phyloP scores from a whole-genome alignment of 2,329 filamentous ascomycete genomes.

The Claviceps sp. region DNA sequence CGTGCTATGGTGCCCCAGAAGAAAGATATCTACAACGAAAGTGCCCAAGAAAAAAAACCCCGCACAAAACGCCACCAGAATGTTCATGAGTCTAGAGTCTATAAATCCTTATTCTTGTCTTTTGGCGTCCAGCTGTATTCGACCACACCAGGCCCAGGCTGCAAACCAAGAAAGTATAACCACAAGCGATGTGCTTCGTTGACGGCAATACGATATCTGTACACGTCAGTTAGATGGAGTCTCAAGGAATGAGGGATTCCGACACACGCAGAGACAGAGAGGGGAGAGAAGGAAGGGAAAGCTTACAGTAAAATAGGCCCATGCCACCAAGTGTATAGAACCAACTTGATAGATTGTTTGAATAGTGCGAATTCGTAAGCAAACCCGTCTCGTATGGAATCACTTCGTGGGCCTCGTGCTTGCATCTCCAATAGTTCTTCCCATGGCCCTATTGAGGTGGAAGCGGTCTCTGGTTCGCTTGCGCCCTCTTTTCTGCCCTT shows the following conservation, averaged over 20 bases:
- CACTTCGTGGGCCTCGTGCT: slow-evolving; percentile 16
- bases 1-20: too few relatives aligned
- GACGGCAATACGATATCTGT: slow-evolving; percentile 1
- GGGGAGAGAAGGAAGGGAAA: background rate
- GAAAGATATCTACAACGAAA: too few relatives aligned
- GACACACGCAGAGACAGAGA: background rate
- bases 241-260: too few relatives aligned
- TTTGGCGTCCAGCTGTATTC: slow-evolving; percentile 6
- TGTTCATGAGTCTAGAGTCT: background rate
- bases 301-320: slow-evolving; percentile 61
- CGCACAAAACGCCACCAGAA: background rate
- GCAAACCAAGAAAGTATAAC: slow-evolving; percentile 6
- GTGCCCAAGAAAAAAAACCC: background rate
- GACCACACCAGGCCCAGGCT: slow-evolving; percentile 3
- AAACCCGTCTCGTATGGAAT: slow-evolving; percentile 40
- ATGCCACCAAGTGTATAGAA: slow-evolving; percentile 56
- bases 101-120: slow-evolving; percentile 5
- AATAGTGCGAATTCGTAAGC: slow-evolving; percentile 51
- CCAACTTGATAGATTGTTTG: slow-evolving; percentile 46
- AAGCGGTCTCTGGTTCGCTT: background rate
- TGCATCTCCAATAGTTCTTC: slow-evolving; percentile 8
- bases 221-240: background rate
- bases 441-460: background rate
- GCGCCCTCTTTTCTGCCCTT: slow-evolving; percentile 24
- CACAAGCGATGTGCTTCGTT: slow-evolving; percentile 2